Conservation (phyloP, 2,329 filamentous ascomycete genomes). For the Dactylellina drechsleri region DNA sequence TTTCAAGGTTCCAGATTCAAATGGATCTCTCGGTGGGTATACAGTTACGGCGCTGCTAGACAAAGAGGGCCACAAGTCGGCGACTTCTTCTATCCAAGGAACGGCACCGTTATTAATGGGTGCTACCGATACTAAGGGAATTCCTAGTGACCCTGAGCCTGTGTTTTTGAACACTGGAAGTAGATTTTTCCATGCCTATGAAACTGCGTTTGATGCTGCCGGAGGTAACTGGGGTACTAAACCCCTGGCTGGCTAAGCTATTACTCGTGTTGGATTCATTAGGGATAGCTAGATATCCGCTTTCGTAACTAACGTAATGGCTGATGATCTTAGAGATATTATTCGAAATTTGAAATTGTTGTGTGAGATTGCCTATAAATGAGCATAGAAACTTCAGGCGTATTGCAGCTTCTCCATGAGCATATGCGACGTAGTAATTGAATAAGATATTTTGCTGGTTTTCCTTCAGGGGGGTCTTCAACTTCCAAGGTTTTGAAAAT, state of each 20-base stretch:
- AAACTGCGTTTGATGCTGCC: slow-evolving; percentile 37
- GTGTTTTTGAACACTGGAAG: slow-evolving; percentile 51
- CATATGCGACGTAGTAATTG: too few species aligned
- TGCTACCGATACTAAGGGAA: slow-evolving; percentile 35
- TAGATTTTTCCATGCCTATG: slow-evolving; percentile 42
- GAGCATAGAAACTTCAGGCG: too few species aligned
- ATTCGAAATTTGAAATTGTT: too few species aligned
- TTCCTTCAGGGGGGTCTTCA: too few species aligned
- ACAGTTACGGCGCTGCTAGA: slow-evolving; percentile 14
- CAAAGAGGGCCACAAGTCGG: slow-evolving; percentile 5
- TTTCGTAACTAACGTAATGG: too few species aligned
- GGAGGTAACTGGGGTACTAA: slow-evolving; percentile 41
- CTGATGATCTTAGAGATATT: too few species aligned
- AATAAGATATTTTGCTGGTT: too few species aligned
- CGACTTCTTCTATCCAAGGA: slow-evolving; percentile 13
- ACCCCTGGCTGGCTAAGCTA: not conserved
- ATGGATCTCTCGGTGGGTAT: slow-evolving; percentile 22
- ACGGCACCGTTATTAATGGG: slow-evolving; percentile 31
- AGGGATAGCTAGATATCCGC: too few species aligned
- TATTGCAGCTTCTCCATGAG: too few species aligned
- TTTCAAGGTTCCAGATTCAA: slow-evolving; percentile 27
- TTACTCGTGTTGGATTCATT: not conserved
- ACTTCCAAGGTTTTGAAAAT: too few species aligned
- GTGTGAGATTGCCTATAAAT: too few species aligned
- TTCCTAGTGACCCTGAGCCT: slow-evolving; percentile 36